These are phyloP conservation scores for Chondrus crispus DNA, from an alignment of 23 red algal genomes.

Conservation along the genomic window DNA sequence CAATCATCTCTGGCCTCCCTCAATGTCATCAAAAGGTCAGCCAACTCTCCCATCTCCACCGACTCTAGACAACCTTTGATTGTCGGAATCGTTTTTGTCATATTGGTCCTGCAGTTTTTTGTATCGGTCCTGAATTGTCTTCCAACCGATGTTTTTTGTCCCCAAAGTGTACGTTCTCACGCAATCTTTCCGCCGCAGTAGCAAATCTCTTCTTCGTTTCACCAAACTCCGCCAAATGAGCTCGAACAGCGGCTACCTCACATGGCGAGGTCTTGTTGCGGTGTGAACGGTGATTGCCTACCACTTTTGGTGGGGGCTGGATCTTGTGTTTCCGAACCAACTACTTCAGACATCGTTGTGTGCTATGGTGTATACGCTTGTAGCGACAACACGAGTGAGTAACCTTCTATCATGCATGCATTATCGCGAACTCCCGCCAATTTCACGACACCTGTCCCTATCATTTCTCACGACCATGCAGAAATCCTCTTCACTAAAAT, in stretches of 20 bases:
- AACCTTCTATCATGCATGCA: no score
- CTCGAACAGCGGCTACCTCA: background rate
- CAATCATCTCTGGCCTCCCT: background rate
- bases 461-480: no score
- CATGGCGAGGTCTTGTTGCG: background rate
- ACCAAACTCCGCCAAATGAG: background rate
- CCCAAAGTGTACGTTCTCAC: background rate
- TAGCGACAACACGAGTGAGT: no score
- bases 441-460: no score
- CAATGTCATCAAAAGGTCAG: background rate
- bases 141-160: background rate
- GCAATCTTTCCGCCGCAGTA: background rate
- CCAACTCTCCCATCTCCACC: background rate
- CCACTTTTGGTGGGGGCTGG: background rate
- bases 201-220: background rate
- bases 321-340: background rate
- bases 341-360: background rate
- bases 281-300: background rate
- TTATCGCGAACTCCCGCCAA: no score
- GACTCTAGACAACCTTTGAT: background rate
- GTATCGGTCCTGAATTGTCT: constrained; percentile 13
- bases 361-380: no score
- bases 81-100: background rate
- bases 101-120: background rate
- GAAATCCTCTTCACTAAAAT: no score